phyloP scores from a whole-genome alignment of 805 yeast genomes.

The Pichia cephalocereana region DNA sequence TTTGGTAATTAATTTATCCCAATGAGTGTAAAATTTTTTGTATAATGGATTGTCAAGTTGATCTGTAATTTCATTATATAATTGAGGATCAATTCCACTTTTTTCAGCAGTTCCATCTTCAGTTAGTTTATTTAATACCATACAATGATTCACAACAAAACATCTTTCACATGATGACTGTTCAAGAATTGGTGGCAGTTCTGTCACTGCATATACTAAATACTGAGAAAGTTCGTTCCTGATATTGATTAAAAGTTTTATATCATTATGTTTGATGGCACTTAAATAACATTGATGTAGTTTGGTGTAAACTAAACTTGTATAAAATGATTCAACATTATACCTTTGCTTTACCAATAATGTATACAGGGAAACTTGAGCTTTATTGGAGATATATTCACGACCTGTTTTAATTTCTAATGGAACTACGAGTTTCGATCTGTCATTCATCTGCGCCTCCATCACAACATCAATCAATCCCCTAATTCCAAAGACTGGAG shows the following conservation, averaged over 20 bases:
- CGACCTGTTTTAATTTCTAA: constrained; percentile 87
- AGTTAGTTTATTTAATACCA: constrained; percentile 50
- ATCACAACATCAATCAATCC: constrained; percentile 88
- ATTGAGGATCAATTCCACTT: constrained; percentile 42
- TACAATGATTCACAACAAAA: constrained; percentile 45
- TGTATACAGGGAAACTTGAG: constrained; percentile 79
- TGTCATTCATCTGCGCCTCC: constrained; percentile 39
- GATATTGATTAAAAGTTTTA: constrained; percentile 59
- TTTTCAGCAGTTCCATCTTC: constrained; percentile 50
- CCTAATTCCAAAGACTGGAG: constrained; percentile 80
- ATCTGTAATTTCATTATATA: constrained; percentile 39
- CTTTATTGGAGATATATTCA: constrained; percentile 60
- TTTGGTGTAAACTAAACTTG: constrained; percentile 67
- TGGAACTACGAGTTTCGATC: constrained; percentile 55
- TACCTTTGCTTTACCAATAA: constrained; percentile 73
- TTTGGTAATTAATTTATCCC: constrained; percentile 65
- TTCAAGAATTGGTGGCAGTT: constrained; percentile 45
- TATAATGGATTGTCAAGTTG: constrained; percentile 40
- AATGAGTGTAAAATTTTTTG: constrained; percentile 50
- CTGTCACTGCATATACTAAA: constrained; percentile 40
- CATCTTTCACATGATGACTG: constrained; percentile 56
- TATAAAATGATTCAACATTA: constrained; percentile 53
- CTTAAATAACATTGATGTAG: constrained; percentile 33
- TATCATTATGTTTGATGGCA: constrained; percentile 43
- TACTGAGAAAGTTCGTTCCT: constrained; percentile 62